phyloP scores from a whole-genome alignment of 257 asterid species.

The Jacaranda mimosifolia region DNA sequence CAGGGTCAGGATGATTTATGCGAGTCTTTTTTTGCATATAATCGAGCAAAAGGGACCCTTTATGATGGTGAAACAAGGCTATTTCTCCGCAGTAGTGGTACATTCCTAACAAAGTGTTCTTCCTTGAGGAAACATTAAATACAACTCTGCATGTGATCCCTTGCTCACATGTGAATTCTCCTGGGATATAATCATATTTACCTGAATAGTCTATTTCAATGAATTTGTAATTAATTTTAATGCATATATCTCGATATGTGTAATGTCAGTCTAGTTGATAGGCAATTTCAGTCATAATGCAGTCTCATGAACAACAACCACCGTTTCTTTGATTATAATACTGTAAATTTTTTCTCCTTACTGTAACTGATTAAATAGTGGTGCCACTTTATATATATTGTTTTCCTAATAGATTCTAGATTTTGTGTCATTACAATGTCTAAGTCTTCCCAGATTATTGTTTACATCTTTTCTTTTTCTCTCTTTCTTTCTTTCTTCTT shows the following conservation, averaged over 20 bases:
- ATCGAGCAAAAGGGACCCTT: conserved; percentile 97
- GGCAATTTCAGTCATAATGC: not conserved
- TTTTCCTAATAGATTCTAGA: not conserved
- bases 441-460: not conserved
- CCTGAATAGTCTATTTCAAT: conserved; percentile 8
- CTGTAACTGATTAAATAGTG: not conserved
- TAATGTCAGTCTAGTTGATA: not conserved
- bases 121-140: conserved; percentile 3
- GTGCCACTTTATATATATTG: conserved; percentile 3
- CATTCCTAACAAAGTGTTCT: conserved; percentile 27
- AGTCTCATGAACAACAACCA: conserved; percentile 21
- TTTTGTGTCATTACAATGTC: not conserved
- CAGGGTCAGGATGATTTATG: conserved; percentile 99
- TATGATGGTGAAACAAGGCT: conserved; percentile 98
- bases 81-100: conserved; percentile 86
- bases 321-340: not conserved
- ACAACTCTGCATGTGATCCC: conserved; percentile 9
- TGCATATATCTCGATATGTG: not conserved
- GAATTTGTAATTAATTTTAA: not conserved
- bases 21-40: conserved; percentile 88
- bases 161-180: not conserved
- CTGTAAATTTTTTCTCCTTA: not conserved
- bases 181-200: not conserved
- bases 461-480: not conserved
- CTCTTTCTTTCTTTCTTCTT: not conserved